A percentile compares a stretch with the other conserved stretches of the same genome.
Conservation (phyloP, 78 protist species). For the Chrysochromulina parva region DNA sequence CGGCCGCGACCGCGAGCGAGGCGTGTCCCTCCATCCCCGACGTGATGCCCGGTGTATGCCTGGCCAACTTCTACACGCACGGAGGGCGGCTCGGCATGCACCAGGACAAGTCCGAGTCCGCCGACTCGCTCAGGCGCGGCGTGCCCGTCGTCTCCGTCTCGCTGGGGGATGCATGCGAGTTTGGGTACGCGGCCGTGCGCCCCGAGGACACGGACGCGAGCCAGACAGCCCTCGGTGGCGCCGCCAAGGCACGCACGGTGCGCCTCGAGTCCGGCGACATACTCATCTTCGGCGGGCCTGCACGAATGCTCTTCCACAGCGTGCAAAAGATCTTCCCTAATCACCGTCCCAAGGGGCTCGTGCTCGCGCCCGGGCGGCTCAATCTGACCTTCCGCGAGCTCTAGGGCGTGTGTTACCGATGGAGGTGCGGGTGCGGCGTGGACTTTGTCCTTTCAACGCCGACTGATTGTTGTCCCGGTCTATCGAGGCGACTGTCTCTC, state of each 20-base stretch:
- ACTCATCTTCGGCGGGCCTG: slow-evolving; percentile 39
- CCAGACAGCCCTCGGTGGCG: neutral
- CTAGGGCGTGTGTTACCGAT: neutral
- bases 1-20: neutral
- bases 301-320: neutral
- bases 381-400: slow-evolving; percentile 41
- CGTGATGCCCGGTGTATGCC: neutral
- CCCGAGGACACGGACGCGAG: neutral
- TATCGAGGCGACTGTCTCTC: no score
- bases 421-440: no score
- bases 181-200: neutral
- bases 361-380: neutral
- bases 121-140: neutral
- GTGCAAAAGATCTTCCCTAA: neutral
- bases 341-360: neutral
- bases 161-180: slow-evolving; percentile 23
- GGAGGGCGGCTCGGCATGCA: slow-evolving; percentile 3
- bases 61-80: slow-evolving; percentile 28
- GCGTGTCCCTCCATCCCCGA: neutral
- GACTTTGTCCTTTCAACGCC: no score
- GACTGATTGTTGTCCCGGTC: no score
- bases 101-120: slow-evolving; percentile 7
- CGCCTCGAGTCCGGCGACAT: slow-evolving; percentile 33
- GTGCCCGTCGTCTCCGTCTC: slow-evolving; percentile 35
- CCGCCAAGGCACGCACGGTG: neutral